Percentiles rank a stretch among this genome's conserved stretches.
Evolutionary conservation across 1,139 yeast species (phyloP).

Genomic region (Lipomyces yarrowii): DNA sequence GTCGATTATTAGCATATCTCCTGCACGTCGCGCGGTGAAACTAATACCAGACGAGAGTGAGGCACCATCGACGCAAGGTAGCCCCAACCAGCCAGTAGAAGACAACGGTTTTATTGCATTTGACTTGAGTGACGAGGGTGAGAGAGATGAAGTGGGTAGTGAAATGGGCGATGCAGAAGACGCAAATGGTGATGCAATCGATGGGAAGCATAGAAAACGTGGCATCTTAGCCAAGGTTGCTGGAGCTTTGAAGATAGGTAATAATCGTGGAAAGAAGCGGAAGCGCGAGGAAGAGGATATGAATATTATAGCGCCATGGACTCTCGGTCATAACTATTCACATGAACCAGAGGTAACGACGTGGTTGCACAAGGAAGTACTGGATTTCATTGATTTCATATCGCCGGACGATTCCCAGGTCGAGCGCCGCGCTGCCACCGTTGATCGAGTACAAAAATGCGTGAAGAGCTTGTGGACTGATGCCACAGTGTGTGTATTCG

Average conservation of each 20-base stretch:
- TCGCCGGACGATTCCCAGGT: constrained; percentile 85
- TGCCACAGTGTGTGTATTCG: constrained; percentile 84
- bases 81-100: not conserved
- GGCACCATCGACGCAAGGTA: not conserved
- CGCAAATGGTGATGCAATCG: not conserved
- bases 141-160: not conserved
- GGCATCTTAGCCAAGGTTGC: constrained; percentile 14
- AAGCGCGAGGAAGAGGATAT: constrained; percentile 36
- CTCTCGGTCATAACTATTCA: constrained; percentile 26
- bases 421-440: constrained; percentile 65
- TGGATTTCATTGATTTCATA: constrained; percentile 81
- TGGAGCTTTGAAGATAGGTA: constrained; percentile 8
- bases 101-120: constrained; percentile 41
- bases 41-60: not conserved
- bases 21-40: not conserved
- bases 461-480: constrained; percentile 74
- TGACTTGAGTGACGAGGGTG: constrained; percentile 36
- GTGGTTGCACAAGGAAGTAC: constrained; percentile 81
- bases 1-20: not conserved
- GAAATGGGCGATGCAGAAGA: not conserved
- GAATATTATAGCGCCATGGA: constrained; percentile 28
- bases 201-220: not conserved
- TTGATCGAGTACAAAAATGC: constrained; percentile 58
- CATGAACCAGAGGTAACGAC: constrained; percentile 34
- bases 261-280: constrained; percentile 25